Percentiles rank a stretch among this genome's conserved stretches.
These are phyloP conservation scores for Ambrosiella beaveri DNA, from an alignment of 2,329 filamentous ascomycete species.

Conservation along the genomic window DNA sequence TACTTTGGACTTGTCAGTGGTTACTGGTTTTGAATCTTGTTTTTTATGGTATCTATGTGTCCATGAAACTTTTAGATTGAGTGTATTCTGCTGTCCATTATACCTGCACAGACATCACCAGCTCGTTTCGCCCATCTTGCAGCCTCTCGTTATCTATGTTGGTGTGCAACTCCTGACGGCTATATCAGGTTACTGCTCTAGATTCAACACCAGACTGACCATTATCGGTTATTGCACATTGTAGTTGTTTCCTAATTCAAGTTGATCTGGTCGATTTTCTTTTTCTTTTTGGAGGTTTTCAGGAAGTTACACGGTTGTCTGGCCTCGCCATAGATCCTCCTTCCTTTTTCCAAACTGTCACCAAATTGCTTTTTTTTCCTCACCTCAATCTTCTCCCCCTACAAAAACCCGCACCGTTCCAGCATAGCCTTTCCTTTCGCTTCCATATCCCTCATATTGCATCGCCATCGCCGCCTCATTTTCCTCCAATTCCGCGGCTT, in stretches of 20 bases:
- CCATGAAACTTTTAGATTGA: too few relatives aligned
- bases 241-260: background rate
- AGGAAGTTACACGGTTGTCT: background rate
- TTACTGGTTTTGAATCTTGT: too few relatives aligned
- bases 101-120: too few relatives aligned
- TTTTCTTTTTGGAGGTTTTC: background rate
- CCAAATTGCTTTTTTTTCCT: conserved; percentile 1
- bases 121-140: background rate
- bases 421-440: background rate
- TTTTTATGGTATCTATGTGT: too few relatives aligned
- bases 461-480: background rate
- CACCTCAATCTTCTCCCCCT: background rate
- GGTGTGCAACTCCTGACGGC: background rate
- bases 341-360: background rate
- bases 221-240: background rate
- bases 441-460: background rate
- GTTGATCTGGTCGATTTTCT: background rate
- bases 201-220: too few relatives aligned
- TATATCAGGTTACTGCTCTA: background rate
- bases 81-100: too few relatives aligned
- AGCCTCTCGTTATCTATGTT: background rate
- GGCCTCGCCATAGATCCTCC: background rate
- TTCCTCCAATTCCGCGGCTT: background rate
- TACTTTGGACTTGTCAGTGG: too few relatives aligned
- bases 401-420: background rate